Evolutionary conservation across 306 rosid genomes (phyloP).

Genomic region (Abrus pulchellus): DNA sequence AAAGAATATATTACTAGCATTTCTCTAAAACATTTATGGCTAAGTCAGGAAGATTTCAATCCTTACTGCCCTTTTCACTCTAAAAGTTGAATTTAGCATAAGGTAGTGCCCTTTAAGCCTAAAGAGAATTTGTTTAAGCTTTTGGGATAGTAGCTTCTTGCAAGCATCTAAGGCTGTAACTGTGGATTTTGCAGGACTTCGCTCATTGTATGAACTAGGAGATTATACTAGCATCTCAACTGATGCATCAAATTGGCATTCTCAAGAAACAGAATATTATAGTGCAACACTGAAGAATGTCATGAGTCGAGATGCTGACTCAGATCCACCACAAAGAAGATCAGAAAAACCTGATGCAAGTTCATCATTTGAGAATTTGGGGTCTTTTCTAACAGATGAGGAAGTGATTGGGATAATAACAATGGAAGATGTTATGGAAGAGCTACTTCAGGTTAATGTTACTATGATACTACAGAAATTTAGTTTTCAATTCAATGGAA

Average conservation of each 20-base stretch:
- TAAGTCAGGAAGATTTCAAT: no score
- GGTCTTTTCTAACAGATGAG: constrained; percentile 48
- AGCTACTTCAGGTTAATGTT: constrained; percentile 72
- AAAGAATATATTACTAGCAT: not conserved
- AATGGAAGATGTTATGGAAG: constrained; percentile 87
- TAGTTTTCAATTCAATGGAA: constrained; percentile 28
- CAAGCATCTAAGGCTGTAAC: not conserved
- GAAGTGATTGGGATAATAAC: constrained; percentile 77
- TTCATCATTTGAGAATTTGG: constrained; percentile 47
- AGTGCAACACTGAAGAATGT: constrained; percentile 52
- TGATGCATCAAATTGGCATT: constrained; percentile 45
- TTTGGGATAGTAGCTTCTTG: not conserved
- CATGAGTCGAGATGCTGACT: constrained; percentile 46
- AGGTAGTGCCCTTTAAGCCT: constrained; percentile 4
- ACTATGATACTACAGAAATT: constrained; percentile 3
- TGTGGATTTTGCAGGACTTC: constrained; percentile 40
- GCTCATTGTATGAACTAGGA: constrained; percentile 28
- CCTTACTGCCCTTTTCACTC: no score
- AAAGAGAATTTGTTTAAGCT: not conserved
- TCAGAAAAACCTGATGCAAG: constrained; percentile 43
- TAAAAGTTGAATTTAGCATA: not conserved
- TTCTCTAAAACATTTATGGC: not conserved
- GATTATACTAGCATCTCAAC: constrained; percentile 47
- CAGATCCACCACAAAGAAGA: constrained; percentile 37
- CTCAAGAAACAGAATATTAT: constrained; percentile 53